phyloP scores from a whole-genome alignment of 345 rosid genomes.

The Abelmoschus esculentus region DNA sequence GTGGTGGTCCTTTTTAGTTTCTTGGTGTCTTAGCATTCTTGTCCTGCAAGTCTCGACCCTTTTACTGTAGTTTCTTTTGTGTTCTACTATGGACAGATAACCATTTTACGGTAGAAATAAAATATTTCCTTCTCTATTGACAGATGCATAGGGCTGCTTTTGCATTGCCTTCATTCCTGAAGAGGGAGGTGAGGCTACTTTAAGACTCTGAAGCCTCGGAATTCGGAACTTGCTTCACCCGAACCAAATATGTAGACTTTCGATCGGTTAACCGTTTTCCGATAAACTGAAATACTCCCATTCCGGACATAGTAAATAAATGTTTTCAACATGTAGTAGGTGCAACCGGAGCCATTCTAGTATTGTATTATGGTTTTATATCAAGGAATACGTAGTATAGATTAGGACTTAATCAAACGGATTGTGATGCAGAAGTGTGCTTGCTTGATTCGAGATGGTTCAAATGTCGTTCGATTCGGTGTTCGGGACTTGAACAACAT shows the following conservation, averaged over 20 bases:
- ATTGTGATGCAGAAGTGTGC: background rate
- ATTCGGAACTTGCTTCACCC: background rate
- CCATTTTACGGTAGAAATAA: background rate
- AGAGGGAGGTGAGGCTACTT: slow-evolving; percentile 61
- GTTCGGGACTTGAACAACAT: background rate
- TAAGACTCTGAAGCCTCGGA: slow-evolving; percentile 7
- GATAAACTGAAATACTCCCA: background rate
- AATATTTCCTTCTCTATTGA: slow-evolving; percentile 9
- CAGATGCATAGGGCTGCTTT: slow-evolving; percentile 89
- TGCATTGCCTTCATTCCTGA: slow-evolving; percentile 74
- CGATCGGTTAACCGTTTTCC: background rate
- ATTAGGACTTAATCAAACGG: background rate
- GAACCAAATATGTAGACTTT: background rate
- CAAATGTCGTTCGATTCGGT: background rate
- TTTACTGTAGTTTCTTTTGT: background rate
- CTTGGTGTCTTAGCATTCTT: background rate
- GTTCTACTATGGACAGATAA: background rate
- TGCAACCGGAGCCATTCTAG: background rate
- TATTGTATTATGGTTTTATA: background rate
- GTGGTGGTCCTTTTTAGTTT: background rate
- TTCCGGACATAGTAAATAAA: background rate
- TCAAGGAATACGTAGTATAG: background rate
- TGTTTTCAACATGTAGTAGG: background rate
- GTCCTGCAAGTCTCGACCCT: background rate
- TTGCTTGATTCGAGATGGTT: background rate